A percentile compares a stretch with the other conserved stretches of the same genome.
Conservation (phyloP, 2,329 filamentous ascomycete genomes). For the Cucurbitaria berberidis region DNA sequence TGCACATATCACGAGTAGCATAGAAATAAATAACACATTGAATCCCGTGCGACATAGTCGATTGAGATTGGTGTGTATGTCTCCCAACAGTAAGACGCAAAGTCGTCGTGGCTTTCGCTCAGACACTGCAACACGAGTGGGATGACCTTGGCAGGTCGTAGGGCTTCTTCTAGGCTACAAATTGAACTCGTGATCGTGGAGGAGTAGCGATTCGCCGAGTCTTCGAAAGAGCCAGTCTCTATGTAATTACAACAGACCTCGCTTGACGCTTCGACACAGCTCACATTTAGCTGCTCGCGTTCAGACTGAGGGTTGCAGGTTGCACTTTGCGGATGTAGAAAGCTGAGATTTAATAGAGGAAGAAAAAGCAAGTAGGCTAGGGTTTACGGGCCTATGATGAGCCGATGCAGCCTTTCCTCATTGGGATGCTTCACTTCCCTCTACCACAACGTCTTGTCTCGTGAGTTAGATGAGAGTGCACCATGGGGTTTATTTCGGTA, state of each 20-base stretch:
- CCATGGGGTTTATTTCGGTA: not conserved
- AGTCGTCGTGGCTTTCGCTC: slow-evolving; percentile 77
- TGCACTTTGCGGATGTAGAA: slow-evolving; percentile 2
- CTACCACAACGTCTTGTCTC: not conserved
- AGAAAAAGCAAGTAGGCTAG: slow-evolving; percentile 14
- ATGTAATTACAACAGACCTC: slow-evolving; percentile 1
- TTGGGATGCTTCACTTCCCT: not conserved
- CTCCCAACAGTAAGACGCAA: slow-evolving; percentile 90
- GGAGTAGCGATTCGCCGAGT: slow-evolving; percentile 71
- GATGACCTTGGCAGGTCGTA: slow-evolving; percentile 87
- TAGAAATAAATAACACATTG: not conserved
- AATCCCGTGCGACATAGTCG: not conserved
- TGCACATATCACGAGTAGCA: not conserved
- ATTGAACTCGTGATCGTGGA: slow-evolving; percentile 87
- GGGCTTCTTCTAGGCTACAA: slow-evolving; percentile 77
- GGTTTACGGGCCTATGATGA: slow-evolving; percentile 7
- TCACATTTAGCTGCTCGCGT: not conserved
- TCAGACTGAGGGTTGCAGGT: not conserved
- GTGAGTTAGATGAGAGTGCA: not conserved
- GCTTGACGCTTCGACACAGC: not conserved
- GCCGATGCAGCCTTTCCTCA: slow-evolving; percentile 6
- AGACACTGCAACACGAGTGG: slow-evolving; percentile 92
- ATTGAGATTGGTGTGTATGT: slow-evolving; percentile 50
- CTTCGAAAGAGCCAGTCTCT: slow-evolving; percentile 82
- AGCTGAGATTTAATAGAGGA: not conserved